phyloP scores from a whole-genome alignment of 1,139 yeast species.

The Suhomyces anneliseae region DNA sequence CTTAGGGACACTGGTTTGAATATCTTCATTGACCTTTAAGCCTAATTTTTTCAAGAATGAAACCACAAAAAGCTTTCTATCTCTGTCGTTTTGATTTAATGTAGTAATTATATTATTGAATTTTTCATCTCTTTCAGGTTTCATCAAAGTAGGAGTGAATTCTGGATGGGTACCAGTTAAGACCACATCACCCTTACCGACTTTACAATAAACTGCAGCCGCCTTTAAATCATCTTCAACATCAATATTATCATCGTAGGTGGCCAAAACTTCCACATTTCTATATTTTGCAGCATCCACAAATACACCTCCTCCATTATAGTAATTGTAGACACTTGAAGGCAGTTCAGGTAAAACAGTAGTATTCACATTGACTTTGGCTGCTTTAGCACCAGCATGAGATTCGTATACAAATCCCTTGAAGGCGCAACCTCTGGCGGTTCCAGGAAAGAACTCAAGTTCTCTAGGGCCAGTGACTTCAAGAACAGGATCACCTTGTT shows the following conservation, averaged over 20 bases:
- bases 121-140: conserved; percentile 24
- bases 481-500: conserved; percentile 62
- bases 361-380: conserved; percentile 42
- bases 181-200: conserved; percentile 75
- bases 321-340: conserved; percentile 41
- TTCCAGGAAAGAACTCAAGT: conserved; percentile 77
- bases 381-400: conserved; percentile 73
- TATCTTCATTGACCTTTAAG: conserved; percentile 58
- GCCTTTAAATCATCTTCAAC: conserved; percentile 52
- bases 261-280: conserved; percentile 70
- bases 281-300: conserved; percentile 63
- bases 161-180: conserved; percentile 94
- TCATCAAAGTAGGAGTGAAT: conserved; percentile 58
- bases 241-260: conserved; percentile 51
- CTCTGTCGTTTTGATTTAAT: conserved; percentile 41
- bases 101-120: conserved; percentile 37
- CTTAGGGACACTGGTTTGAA: conserved; percentile 55
- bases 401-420: conserved; percentile 78
- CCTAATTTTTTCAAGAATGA: conserved; percentile 61
- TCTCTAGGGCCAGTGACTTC: conserved; percentile 89
- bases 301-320: conserved; percentile 89
- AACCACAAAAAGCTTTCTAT: conserved; percentile 56
- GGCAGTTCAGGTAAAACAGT: conserved; percentile 26
- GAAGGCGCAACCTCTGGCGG: conserved; percentile 76
- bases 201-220: conserved; percentile 63